Percentiles rank a stretch among this genome's conserved stretches.
These are phyloP conservation scores for Peronospora farinosa DNA, from an alignment of 352 stramenopile genomes.

Conservation along the genomic window DNA sequence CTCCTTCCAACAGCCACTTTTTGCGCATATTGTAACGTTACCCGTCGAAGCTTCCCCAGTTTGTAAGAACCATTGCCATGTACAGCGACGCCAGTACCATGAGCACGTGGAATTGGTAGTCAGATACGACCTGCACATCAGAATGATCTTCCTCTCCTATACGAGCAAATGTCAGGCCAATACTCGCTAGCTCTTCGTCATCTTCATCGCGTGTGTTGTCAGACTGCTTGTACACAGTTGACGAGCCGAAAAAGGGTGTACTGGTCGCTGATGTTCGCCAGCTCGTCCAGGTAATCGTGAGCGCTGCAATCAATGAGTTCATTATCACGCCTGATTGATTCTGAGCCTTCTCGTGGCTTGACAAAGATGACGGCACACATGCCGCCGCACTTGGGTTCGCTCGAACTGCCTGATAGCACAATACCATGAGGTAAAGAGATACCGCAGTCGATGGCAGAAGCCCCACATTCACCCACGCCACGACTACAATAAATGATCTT, in stretches of 20 bases:
- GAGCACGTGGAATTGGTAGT: constrained; percentile 71
- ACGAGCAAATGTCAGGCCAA: constrained; percentile 15
- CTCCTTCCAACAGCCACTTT: background rate
- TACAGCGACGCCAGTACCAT: constrained; percentile 75
- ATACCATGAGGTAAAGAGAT: constrained; percentile 53
- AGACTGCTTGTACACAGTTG: constrained; percentile 18
- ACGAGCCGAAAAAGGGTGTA: constrained; percentile 49
- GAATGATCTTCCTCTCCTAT: constrained; percentile 12
- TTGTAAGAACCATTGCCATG: constrained; percentile 81
- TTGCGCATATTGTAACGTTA: constrained; percentile 13
- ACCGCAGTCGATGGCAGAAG: constrained; percentile 52
- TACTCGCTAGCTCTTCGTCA: constrained; percentile 30
- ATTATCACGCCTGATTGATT: constrained; percentile 37
- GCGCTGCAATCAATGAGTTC: constrained; percentile 50
- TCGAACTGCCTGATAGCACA: constrained; percentile 67
- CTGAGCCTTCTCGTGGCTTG: constrained; percentile 28
- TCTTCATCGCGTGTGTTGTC: constrained; percentile 17
- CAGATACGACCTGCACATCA: constrained; percentile 30
- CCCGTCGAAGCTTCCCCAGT: constrained; percentile 61
- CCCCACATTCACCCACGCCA: constrained; percentile 51
- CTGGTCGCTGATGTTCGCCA: constrained; percentile 61
- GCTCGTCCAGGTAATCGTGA: constrained; percentile 62
- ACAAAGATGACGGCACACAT: constrained; percentile 31
- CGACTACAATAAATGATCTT: constrained; percentile 30
- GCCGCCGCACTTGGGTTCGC: constrained; percentile 54